Base-by-base conservation (phyloP, 768 basidiomycete species). In the Gymnopilus dilepis region DNA sequence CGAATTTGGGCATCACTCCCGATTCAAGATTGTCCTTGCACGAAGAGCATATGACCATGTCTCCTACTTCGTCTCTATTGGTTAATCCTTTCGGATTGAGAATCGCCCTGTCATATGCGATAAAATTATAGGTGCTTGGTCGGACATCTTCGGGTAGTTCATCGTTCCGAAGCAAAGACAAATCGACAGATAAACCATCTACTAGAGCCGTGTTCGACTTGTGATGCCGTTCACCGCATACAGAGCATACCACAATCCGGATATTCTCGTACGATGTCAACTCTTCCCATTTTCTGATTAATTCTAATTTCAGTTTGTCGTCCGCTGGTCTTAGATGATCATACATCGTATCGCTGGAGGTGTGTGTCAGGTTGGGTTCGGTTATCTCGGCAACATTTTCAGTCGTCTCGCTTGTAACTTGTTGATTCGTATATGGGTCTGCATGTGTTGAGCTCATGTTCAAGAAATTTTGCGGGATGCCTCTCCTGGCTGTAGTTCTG, bases 1-100 rank as follows among this genome's bases (percentile, higher is more conserved):
- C 56, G 30, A 58, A 58, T 13, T 47, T 43, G 6, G 56, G 56
- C 42, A 58, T 51, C 4, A 34, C 6, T 34, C 33, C 33, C 6
- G 33, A 6, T 12, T 34, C 6, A 6, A 34, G 12, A 34, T 6
- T 6, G 33, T 12, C 33, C 12, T 34, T 34, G 33, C 33, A 12
- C 33, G 12, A 34, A 8, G 13, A 6, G 21, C 45, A 48, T 2
- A 48, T 9, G 12, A 24, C 21, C 45, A 48, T 48, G 3, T 30
- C 12, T 8, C 21, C 19, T 6, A 28, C 22, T 7, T 2, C 21
- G 6, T 22, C 22, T 19, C 7, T 47, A 21, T 24, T 4, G 9
- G 11, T 7, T 9, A 48, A 17, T 11, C 45, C 45, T 22, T 48
- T 48, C 3, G 45, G 45, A 15, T 48, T 48, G 4, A 48, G 11